Evolutionary conservation across 192 early-diverging fungal species (phyloP).

Genomic region (Pilaira anomala): DNA sequence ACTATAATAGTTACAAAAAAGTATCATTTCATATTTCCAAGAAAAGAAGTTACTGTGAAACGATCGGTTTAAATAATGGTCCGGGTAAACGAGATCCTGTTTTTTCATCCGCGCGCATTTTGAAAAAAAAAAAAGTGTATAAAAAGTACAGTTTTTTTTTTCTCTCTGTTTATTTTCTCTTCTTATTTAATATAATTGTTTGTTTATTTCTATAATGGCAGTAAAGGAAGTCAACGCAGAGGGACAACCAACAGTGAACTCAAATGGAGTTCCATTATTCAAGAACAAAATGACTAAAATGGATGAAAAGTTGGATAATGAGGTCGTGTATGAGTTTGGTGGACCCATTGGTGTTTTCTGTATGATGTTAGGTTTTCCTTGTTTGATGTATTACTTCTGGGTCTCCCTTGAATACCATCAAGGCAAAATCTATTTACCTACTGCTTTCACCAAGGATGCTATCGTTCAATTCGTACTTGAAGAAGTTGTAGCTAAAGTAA

Average conservation of each 20-base stretch:
- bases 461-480: slow-evolving; percentile 38
- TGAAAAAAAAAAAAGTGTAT: not conserved
- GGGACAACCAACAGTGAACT: not conserved
- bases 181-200: not conserved
- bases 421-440: slow-evolving; percentile 47
- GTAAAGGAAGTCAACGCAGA: slow-evolving; percentile 8
- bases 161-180: not conserved
- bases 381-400: slow-evolving; percentile 73
- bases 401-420: slow-evolving; percentile 65
- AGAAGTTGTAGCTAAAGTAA: slow-evolving; percentile 46
- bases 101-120: not conserved
- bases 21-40: no score
- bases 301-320: slow-evolving; percentile 57
- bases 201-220: slow-evolving; percentile 1
- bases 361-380: slow-evolving; percentile 73
- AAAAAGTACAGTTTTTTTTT: not conserved
- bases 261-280: slow-evolving; percentile 32
- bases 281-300: slow-evolving; percentile 30
- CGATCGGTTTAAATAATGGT: no score
- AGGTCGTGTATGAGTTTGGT: slow-evolving; percentile 71
- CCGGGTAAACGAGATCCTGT: not conserved
- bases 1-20: no score
- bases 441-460: slow-evolving; percentile 40
- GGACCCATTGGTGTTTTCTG: slow-evolving; percentile 63
- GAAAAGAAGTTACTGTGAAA: no score